Percentiles rank a stretch among this genome's conserved stretches.
phyloP scores from a whole-genome alignment of 1,284 basidiomycete genomes.

The Marasmius fiardii region DNA sequence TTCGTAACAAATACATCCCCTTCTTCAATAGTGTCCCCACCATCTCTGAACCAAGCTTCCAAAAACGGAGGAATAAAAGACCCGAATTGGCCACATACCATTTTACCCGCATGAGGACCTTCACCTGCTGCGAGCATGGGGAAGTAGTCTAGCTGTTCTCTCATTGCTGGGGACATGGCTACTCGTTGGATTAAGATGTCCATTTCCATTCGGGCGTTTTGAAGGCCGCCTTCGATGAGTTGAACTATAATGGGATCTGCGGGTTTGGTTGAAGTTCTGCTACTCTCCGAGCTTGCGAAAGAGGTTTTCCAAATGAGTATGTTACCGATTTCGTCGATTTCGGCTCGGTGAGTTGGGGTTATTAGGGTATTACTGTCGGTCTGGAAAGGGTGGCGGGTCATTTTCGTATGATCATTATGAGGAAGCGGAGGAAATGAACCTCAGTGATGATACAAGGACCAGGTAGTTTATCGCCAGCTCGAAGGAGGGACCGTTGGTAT shows the following conservation, averaged over 20 bases:
- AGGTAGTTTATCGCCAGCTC: conserved; percentile 19
- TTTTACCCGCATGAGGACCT: conserved; percentile 26
- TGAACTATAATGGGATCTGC: conserved; percentile 24
- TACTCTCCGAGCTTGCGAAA: conserved; percentile 2
- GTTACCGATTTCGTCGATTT: conserved; percentile 26
- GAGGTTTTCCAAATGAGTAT: conserved; percentile 30
- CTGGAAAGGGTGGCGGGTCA: conserved; percentile 7
- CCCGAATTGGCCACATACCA: conserved; percentile 27
- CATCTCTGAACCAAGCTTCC: no score
- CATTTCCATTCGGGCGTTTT: conserved; percentile 28
- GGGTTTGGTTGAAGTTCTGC: neutral
- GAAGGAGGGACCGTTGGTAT: conserved; percentile 21
- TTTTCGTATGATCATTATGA: neutral
- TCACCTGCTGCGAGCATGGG: conserved; percentile 28
- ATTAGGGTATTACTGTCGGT: conserved; percentile 25
- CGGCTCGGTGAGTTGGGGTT: conserved; percentile 23
- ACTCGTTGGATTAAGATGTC: conserved; percentile 24
- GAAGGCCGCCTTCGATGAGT: conserved; percentile 26
- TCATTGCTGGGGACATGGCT: conserved; percentile 29
- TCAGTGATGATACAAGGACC: conserved; percentile 27
- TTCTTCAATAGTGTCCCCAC: conserved; percentile 26
- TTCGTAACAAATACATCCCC: conserved; percentile 27
- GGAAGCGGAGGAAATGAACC: conserved; percentile 12
- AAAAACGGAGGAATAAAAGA: conserved; percentile 24
- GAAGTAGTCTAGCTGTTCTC: conserved; percentile 27